Evolutionary conservation across 345 rosid species (phyloP).

Genomic region (Nephelium lappaceum): DNA sequence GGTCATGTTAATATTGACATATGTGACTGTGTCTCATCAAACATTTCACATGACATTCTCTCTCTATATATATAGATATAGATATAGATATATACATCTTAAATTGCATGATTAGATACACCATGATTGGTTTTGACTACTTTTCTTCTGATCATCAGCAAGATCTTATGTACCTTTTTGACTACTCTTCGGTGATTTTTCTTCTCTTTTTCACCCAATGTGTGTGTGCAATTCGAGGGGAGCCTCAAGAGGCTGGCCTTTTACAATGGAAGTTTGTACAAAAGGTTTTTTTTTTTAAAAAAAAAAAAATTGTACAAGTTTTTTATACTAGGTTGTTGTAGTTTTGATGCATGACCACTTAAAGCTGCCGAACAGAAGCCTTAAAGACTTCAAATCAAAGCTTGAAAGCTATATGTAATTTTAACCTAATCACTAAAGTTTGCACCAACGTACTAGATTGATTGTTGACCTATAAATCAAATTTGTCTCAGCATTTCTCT

Average conservation of each 20-base stretch:
- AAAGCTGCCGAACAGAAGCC: not conserved
- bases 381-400: not conserved
- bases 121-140: conserved; percentile 88
- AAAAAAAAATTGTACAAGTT: not conserved
- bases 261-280: conserved; percentile 27
- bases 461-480: too few relatives aligned
- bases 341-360: not conserved
- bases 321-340: conserved; percentile 2
- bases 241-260: conserved; percentile 12
- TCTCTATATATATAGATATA: too few relatives aligned
- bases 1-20: conserved; percentile 11
- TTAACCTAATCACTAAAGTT: not conserved
- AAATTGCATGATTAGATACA: conserved; percentile 38
- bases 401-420: not conserved
- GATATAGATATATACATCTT: conserved; percentile 39
- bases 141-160: conserved; percentile 34
- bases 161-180: conserved; percentile 39
- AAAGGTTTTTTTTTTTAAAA: not conserved
- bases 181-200: conserved; percentile 30
- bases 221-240: conserved; percentile 29
- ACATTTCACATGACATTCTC: conserved; percentile 69
- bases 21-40: conserved; percentile 52
- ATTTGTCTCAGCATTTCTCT: too few relatives aligned
- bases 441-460: too few relatives aligned
- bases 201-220: conserved; percentile 22